phyloP scores from a whole-genome alignment of 2,329 filamentous ascomycete genomes.

The Stachybotrys chlorohalonatus region DNA sequence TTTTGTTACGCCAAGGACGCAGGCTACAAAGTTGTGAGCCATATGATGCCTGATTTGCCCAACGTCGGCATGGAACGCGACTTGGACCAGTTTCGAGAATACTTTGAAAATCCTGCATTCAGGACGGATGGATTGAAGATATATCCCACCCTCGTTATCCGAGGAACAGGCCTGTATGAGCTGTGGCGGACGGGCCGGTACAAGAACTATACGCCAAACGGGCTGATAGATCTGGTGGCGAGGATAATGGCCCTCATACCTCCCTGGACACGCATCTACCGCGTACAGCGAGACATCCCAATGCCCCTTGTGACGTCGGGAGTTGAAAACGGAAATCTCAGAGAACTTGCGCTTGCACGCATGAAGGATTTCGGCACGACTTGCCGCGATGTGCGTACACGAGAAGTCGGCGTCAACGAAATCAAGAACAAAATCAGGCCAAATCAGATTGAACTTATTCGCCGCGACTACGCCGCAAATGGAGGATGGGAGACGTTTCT shows the following conservation, averaged over 20 bases:
- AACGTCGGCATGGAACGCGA: constrained; percentile 99
- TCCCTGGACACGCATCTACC: constrained; percentile 97
- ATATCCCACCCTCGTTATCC: constrained; percentile 93
- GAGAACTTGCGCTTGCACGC: constrained; percentile 85
- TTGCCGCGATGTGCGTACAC: constrained; percentile 90
- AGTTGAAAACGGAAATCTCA: constrained; percentile 93
- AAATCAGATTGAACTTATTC: constrained; percentile 89
- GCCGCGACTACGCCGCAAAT: constrained; percentile 89
- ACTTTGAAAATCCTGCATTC: constrained; percentile 95
- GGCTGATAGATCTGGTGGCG: constrained; percentile 88
- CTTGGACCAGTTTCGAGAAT: constrained; percentile 92
- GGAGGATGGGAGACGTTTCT: constrained; percentile 98
- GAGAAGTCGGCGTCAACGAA: constrained; percentile 97
- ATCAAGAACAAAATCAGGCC: constrained; percentile 98
- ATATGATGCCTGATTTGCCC: constrained; percentile 99
- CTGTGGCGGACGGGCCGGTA: constrained; percentile 95
- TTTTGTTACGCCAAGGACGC: constrained; percentile 97
- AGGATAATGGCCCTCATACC: constrained; percentile 92
- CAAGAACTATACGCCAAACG: constrained; percentile 98
- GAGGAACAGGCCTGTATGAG: constrained; percentile 93
- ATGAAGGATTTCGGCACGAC: constrained; percentile 99
- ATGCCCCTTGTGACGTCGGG: constrained; percentile 99
- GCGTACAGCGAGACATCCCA: constrained; percentile 97
- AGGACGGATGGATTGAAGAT: constrained; percentile 96
- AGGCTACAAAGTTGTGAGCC: constrained; percentile 96